Evolutionary conservation across 192 early-diverging fungal genomes (phyloP).

Genomic region (Helicostylum pulchrum): DNA sequence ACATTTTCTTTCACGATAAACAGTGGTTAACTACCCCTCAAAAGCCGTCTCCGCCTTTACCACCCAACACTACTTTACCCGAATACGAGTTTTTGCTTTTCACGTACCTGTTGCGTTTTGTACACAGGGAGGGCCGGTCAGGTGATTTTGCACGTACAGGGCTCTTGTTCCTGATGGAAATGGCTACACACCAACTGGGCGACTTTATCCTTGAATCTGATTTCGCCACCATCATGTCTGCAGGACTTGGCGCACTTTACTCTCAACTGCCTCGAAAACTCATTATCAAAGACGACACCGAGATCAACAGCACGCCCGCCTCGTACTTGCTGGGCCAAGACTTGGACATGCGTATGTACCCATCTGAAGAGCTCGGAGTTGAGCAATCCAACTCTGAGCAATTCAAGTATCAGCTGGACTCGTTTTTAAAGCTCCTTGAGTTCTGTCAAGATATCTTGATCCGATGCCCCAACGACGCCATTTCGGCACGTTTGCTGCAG

Average conservation of each 20-base stretch:
- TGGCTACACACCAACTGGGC: constrained; percentile 71
- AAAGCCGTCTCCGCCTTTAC: constrained; percentile 19
- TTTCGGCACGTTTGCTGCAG: constrained; percentile 54
- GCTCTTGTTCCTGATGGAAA: constrained; percentile 80
- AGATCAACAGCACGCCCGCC: constrained; percentile 23
- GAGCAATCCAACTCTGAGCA: constrained; percentile 50
- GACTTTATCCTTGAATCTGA: constrained; percentile 80
- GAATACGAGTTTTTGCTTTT: constrained; percentile 85
- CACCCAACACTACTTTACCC: constrained; percentile 3
- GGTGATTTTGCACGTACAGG: constrained; percentile 88
- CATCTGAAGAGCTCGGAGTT: constrained; percentile 16
- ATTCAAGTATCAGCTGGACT: constrained; percentile 66
- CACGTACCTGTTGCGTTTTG: constrained; percentile 81
- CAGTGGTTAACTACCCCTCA: constrained; percentile 60
- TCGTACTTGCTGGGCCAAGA: constrained; percentile 39
- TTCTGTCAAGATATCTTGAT: constrained; percentile 74
- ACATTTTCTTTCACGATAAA: constrained; percentile 75
- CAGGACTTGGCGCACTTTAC: constrained; percentile 85
- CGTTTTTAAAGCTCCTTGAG: constrained; percentile 63
- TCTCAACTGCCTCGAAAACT: constrained; percentile 84
- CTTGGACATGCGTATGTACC: constrained; percentile 2
- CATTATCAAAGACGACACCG: constrained; percentile 49
- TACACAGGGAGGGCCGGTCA: constrained; percentile 81
- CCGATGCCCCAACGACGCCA: constrained; percentile 64
- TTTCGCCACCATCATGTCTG: constrained; percentile 77